Percentiles rank a stretch among this genome's conserved stretches.
phyloP scores from a whole-genome alignment of 805 yeast genomes.

The Metschnikowia peoriensis region DNA sequence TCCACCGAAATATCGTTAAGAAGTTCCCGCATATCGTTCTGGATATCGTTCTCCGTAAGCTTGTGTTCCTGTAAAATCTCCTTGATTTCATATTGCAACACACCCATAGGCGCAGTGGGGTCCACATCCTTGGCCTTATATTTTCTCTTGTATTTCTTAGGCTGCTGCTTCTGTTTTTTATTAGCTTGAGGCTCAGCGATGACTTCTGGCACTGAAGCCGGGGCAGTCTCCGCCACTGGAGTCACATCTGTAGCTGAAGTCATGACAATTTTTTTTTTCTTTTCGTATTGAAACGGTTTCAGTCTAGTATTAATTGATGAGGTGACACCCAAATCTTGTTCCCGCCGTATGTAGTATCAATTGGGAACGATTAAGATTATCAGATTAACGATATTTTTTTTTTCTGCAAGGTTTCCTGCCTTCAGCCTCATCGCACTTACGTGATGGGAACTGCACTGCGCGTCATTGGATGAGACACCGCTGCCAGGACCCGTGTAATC shows the following conservation, averaged over 20 bases:
- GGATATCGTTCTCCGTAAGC: conserved; percentile 41
- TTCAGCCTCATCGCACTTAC: conserved; percentile 14
- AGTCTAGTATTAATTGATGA: too few species aligned
- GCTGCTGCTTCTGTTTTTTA: conserved; percentile 22
- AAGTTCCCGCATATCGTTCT: conserved; percentile 64
- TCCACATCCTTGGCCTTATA: conserved; percentile 66
- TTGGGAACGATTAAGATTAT: background rate
- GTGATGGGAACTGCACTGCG: conserved; percentile 8
- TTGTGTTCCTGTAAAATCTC: conserved; percentile 47
- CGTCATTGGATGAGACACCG: conserved; percentile 5
- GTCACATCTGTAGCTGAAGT: conserved; percentile 1
- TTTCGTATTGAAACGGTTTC: background rate
- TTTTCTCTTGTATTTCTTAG: conserved; percentile 40
- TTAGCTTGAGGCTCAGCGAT: background rate
- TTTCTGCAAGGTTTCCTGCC: conserved; percentile 4
- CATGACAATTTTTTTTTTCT: background rate
- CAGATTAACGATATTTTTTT: background rate
- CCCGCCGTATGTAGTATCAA: too few species aligned
- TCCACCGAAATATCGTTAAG: conserved; percentile 56
- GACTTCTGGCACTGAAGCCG: background rate
- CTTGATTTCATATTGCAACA: conserved; percentile 69
- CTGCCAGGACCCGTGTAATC: background rate
- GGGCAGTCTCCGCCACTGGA: conserved; percentile 6
- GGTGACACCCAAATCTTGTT: too few species aligned
- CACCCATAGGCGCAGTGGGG: conserved; percentile 78